Conservation (phyloP, 768 basidiomycete species). For the Erythrobasidium yunnanense region DNA sequence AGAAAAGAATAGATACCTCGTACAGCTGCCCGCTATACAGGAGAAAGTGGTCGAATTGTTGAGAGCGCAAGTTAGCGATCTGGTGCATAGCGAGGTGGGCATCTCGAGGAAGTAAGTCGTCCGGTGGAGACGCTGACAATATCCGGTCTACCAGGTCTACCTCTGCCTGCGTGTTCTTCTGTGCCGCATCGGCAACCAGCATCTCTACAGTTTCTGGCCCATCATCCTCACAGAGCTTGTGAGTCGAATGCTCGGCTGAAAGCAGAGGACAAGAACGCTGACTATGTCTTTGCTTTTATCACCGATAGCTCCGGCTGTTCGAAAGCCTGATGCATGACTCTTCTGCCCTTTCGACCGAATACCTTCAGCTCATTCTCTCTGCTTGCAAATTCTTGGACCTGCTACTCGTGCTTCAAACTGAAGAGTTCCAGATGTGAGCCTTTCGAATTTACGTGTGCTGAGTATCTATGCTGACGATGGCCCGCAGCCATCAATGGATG, state of each 20-base stretch:
- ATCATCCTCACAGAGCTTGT: slow-evolving; percentile 86
- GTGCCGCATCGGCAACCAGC: slow-evolving; percentile 79
- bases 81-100: slow-evolving; percentile 79
- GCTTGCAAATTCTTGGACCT: slow-evolving; percentile 91
- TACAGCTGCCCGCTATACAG: slow-evolving; percentile 82
- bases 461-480: too few species aligned
- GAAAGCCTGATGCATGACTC: slow-evolving; percentile 62
- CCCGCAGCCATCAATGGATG: slow-evolving; percentile 76
- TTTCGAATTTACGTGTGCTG: neutral
- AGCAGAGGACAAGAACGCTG: neutral
- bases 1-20: slow-evolving; percentile 82
- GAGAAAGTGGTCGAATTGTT: slow-evolving; percentile 91
- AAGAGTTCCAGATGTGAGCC: slow-evolving; percentile 87
- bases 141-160: slow-evolving; percentile 47
- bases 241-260: slow-evolving; percentile 33
- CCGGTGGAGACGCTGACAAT: neutral
- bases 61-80: slow-evolving; percentile 60
- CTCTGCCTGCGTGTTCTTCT: slow-evolving; percentile 82
- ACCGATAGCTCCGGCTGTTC: slow-evolving; percentile 68
- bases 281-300: neutral
- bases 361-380: slow-evolving; percentile 67
- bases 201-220: slow-evolving; percentile 92
- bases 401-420: slow-evolving; percentile 81
- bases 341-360: slow-evolving; percentile 73
- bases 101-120: neutral